A percentile compares a stretch with the other conserved stretches of the same genome.
Evolutionary conservation across 305 asterid genomes (phyloP).

Genomic region (Fraxinus sp.): DNA sequence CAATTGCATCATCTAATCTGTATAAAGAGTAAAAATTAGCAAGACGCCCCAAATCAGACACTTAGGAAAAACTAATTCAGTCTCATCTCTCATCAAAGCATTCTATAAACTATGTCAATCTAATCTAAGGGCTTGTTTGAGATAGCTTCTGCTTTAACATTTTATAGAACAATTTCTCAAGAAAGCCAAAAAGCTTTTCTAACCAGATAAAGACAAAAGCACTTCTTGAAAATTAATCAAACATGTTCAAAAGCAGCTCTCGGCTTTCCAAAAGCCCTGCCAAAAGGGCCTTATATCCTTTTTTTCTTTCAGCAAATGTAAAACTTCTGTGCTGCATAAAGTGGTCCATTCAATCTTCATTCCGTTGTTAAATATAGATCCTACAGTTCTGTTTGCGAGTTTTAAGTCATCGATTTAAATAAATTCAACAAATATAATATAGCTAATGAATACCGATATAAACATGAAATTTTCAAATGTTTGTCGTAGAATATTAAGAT

Average conservation of each 20-base stretch:
- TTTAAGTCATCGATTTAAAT: neutral
- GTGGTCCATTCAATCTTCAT: neutral
- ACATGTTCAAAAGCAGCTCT: neutral
- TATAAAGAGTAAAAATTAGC: constrained; percentile 1
- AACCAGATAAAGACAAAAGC: neutral
- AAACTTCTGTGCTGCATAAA: neutral
- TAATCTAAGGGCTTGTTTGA: neutral
- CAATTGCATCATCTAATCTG: too few relatives aligned
- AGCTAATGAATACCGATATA: neutral
- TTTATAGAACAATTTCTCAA: neutral
- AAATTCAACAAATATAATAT: neutral
- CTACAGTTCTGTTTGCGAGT: neutral
- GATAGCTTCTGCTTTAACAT: neutral
- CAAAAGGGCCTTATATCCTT: neutral
- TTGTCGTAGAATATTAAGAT: neutral
- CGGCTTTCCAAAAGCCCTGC: neutral
- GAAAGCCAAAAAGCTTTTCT: neutral
- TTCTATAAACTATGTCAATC: neutral
- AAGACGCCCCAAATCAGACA: neutral
- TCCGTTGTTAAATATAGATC: neutral
- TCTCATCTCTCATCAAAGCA: neutral
- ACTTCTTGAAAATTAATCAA: neutral
- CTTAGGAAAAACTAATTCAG: neutral
- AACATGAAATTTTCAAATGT: neutral
- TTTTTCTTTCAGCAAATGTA: neutral